Evolutionary conservation across 345 rosid species (phyloP).

Genomic region (Populus deltoides): DNA sequence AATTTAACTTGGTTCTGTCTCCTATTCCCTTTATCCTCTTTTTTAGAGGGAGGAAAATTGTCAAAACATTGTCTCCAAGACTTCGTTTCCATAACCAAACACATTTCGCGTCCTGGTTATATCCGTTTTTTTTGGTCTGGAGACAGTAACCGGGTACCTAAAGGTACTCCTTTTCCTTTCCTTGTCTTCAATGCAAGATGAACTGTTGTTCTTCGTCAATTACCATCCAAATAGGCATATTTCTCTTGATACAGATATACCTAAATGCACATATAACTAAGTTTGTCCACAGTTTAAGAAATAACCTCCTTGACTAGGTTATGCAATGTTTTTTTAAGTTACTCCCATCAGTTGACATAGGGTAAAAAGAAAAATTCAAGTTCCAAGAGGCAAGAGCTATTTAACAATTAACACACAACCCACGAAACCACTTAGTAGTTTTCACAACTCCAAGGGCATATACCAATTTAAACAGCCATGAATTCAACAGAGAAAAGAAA

Average conservation of each 20-base stretch:
- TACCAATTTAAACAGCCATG: neutral
- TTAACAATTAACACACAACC: neutral
- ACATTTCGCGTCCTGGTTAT: too few species aligned
- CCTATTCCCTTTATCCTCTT: too few species aligned
- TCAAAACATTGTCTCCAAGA: too few species aligned
- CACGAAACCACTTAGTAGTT: neutral
- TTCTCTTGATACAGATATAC: neutral
- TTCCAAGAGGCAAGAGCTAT: neutral
- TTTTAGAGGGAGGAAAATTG: too few species aligned
- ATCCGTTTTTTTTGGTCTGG: too few species aligned
- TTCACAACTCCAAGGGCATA: too few species aligned
- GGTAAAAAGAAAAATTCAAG: neutral
- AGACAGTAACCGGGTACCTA: too few species aligned
- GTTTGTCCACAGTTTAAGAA: neutral
- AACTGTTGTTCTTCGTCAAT: too few species aligned
- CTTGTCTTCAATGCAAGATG: neutral
- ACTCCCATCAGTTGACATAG: neutral
- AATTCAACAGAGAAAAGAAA: neutral
- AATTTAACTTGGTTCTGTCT: too few species aligned
- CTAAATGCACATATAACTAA: neutral
- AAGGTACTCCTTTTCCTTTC: neutral
- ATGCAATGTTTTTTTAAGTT: neutral
- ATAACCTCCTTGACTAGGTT: neutral
- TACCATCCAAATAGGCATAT: neutral
- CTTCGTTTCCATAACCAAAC: too few species aligned